phyloP scores from a whole-genome alignment of 164 flowering plant genomes.

The Annona squamosa region DNA sequence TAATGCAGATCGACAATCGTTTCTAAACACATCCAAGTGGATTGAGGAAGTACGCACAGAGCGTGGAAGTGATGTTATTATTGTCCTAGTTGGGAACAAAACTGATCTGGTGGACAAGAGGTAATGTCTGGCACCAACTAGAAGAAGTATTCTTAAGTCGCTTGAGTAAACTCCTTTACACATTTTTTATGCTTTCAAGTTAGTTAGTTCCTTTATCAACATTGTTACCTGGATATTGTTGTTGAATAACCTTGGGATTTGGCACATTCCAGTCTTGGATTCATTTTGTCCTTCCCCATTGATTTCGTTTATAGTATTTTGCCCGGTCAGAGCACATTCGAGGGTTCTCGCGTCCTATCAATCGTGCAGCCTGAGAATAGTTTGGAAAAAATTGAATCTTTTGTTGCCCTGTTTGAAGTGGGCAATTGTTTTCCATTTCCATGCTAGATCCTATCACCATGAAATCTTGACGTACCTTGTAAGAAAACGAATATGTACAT shows the following conservation, averaged over 20 bases:
- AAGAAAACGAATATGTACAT: too few relatives aligned
- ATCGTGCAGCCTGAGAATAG: background rate
- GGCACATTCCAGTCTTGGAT: background rate
- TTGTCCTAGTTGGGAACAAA: slow-evolving; percentile 84
- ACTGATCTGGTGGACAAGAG: slow-evolving; percentile 88
- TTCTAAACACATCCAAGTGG: slow-evolving; percentile 75
- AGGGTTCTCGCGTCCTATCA: background rate
- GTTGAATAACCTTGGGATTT: background rate
- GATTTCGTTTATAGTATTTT: too few relatives aligned
- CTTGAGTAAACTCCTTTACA: background rate
- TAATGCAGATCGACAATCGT: slow-evolving; percentile 63
- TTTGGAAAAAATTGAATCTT: background rate
- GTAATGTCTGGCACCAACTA: slow-evolving; percentile 16
- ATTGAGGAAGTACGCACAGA: slow-evolving; percentile 80
- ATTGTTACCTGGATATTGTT: too few relatives aligned
- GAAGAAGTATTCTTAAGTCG: background rate
- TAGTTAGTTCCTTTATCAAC: background rate
- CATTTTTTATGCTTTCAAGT: background rate
- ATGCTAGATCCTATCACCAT: background rate
- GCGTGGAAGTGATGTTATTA: slow-evolving; percentile 81
- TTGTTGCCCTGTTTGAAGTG: background rate
- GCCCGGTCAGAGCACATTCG: background rate
- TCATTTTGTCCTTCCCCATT: background rate
- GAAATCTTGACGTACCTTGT: too few relatives aligned
- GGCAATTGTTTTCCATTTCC: background rate